Base-by-base conservation (phyloP, 768 basidiomycete species). In the Lentinula sp. region DNA sequence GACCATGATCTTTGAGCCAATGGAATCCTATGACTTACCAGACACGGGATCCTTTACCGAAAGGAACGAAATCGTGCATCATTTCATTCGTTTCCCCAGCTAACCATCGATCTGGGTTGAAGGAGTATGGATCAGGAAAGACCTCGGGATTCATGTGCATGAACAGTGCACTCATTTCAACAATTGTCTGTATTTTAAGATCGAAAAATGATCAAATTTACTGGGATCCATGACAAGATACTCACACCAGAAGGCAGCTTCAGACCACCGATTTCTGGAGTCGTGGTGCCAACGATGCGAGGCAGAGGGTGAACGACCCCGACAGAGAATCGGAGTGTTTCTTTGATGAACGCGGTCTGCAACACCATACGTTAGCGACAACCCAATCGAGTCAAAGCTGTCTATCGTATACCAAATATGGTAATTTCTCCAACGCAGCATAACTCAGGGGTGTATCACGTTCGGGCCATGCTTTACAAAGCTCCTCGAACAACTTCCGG, bases 331-430 rank as follows among this genome's bases (percentile, higher is more conserved):
- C 81, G 70, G 49, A 81, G 70, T 0, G 79, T 72, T 65, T 82
- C 80, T 60, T 80, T 80, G 33, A 81, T 72, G 33, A 82, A 77
- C 4, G 79, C 79, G 1, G 76, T 77, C 81, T 81, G 56, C 18
- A 48, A 10, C 10, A 9, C 8, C 68, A 66, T 1, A 66, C 65
- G 66, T 68, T 35, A n/a, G 48, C 7, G 10, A 6, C 5, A 46
- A 51, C n/a, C 6, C 35, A n/a, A 33, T 15, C 6, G 28, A 15
- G 35, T 50, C 37, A 41, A 56, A 43, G 55, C 55, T 28, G 55
- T 10, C 2, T 23, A 48, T 58, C 12, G 66, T 73, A 28, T 52
- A 77, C 75, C 37, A 77, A 66, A 60, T 76, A 78, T 13, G 75
- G 75, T 41, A 77, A 48, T 59, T 69, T 73, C 61, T 78, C 75